Percentiles rank a stretch among this genome's conserved stretches.
These are phyloP conservation scores for Stemphylium vesicarium DNA, from an alignment of 2,329 filamentous ascomycete genomes.

Conservation along the genomic window DNA sequence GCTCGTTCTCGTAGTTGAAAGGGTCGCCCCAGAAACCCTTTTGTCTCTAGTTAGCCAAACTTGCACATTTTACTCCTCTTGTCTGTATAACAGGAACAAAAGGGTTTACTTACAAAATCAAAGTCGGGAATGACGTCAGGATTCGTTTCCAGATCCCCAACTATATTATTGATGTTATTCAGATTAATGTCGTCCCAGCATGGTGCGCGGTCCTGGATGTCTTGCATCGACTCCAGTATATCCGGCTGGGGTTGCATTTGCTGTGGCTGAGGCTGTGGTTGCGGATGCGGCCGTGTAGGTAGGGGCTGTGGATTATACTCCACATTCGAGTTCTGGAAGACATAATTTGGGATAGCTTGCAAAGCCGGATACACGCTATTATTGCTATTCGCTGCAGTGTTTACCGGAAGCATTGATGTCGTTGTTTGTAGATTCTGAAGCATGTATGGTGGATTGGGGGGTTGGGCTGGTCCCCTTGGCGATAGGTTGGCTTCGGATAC, in stretches of 20 bases:
- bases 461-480: constrained; percentile 22
- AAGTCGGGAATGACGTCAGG: constrained; percentile 43
- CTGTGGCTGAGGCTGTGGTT: constrained; percentile 4
- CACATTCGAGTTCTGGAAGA: constrained; percentile 12
- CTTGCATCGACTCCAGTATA: constrained; percentile 17
- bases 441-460: constrained; percentile 18
- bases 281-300: constrained; percentile 2
- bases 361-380: constrained; percentile 22
- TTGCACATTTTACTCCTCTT: neutral
- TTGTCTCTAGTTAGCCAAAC: constrained; percentile 13
- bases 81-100: no score
- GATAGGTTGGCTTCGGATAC: constrained; percentile 34
- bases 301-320: constrained; percentile 10
- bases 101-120: constrained; percentile 41
- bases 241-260: constrained; percentile 11
- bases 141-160: constrained; percentile 31
- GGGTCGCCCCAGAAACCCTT: constrained; percentile 49
- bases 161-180: constrained; percentile 42
- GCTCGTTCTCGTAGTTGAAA: constrained; percentile 43
- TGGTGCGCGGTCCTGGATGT: constrained; percentile 22
- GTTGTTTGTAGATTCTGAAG: constrained; percentile 12
- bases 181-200: constrained; percentile 46
- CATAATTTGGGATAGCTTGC: constrained; percentile 23
- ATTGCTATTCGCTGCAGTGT: constrained; percentile 18
- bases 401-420: constrained; percentile 10